phyloP scores from a whole-genome alignment of 139 green algal genomes.

The Mesotaenium endlicherianum region DNA sequence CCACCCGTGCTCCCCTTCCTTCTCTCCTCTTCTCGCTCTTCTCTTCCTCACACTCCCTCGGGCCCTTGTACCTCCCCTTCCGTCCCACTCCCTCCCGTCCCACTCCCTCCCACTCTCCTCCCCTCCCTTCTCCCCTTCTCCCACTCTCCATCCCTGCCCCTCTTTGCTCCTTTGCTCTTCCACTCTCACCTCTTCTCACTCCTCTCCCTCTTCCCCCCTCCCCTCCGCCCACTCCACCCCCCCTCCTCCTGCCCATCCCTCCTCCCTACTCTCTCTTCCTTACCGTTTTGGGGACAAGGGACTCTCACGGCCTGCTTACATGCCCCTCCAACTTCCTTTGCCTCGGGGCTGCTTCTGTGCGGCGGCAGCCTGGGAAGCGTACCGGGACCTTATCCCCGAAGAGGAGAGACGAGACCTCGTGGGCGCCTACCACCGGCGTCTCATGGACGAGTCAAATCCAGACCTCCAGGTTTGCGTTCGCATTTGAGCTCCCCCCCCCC shows the following conservation, averaged over 20 bases:
- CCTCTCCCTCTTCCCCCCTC: not conserved
- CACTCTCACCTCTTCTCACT: not conserved
- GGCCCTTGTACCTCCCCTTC: too few relatives aligned
- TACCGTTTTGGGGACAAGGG: not conserved
- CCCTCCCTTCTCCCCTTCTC: not conserved
- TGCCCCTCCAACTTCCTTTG: not conserved
- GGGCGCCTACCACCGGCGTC: slow-evolving; percentile 41
- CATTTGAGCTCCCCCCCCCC: not conserved
- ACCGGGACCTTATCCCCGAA: slow-evolving; percentile 29
- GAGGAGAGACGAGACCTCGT: slow-evolving; percentile 28
- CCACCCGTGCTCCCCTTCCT: too few relatives aligned
- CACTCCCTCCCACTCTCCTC: not conserved
- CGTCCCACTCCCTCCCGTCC: not conserved
- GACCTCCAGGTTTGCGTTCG: slow-evolving; percentile 7
- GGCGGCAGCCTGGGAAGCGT: slow-evolving; percentile 32
- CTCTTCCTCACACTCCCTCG: too few relatives aligned
- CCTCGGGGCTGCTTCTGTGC: not conserved
- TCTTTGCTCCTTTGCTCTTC: not conserved
- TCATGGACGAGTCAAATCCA: slow-evolving; percentile 27
- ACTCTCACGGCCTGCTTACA: not conserved
- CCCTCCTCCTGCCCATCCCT: too few relatives aligned
- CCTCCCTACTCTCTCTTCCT: not conserved
- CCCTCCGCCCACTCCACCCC: not conserved
- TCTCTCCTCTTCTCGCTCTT: too few relatives aligned
- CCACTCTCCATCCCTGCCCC: not conserved